Evolutionary conservation across 129 eudicot species (phyloP), one percentile per base, ranked within the genome.

Genomic region (Tagetes patula): DNA sequence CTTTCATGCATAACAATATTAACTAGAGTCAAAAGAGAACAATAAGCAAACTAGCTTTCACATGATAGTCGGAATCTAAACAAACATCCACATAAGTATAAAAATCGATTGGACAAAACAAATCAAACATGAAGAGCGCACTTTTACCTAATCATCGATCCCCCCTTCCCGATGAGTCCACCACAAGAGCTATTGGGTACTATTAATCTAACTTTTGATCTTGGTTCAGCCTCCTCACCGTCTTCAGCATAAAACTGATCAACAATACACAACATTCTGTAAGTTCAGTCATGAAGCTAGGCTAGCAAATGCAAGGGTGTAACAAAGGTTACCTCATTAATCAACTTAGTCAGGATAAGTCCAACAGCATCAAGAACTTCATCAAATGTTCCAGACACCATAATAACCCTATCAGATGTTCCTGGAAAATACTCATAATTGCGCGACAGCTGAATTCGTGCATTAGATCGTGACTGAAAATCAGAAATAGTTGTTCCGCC

Each of bases 141-240:
- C 55, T 69, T 82, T 75, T 84, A 94, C 98, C 85, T 94, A 73
- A 94, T 94, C 79, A 77, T 90, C 73, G 96, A 86, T 75, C 98
- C 98, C 65, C 96, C 95, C 73, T 94, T 94, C 52, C 98, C 98
- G 74, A 94, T 94, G 65, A 94, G 80, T 80, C 97, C 97, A 61
- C 98, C 98, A 61, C 98, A 94, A 60, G 91, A 90, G 78, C 91
- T 82, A 71, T 90, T 94, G 31, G 97, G 98, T 69, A 94, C 98
- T 69, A 94, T 83, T 39, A 94, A 82, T 71, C 96, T 86, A 76
- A 90, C 86, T 86, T 85, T 94, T 8, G 96, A 81, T 46, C 87
- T 81, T 71, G 86, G 89, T 40, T 90, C 97, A 73, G 65, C 79
- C 55, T 91, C 88, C 40, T 80, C 96, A 67, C 89, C 96, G 36